Percentiles rank a stretch among this genome's conserved stretches.
Evolutionary conservation across 1,284 basidiomycete genomes (phyloP).

Genomic region (Tausonia pullulans): DNA sequence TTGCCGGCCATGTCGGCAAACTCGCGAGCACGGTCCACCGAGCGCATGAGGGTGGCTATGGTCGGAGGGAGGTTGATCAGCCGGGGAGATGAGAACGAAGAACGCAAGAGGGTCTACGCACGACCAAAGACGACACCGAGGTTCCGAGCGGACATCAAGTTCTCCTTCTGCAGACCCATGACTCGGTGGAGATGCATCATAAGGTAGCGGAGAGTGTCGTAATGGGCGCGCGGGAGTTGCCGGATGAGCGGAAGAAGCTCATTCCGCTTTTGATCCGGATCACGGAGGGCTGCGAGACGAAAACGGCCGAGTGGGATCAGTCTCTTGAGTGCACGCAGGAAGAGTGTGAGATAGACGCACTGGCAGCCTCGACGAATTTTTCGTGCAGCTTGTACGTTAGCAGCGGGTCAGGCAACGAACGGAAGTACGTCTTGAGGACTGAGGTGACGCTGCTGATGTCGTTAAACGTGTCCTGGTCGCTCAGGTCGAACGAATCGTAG

Average conservation of each 20-base stretch:
- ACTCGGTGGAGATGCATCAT: conserved; percentile 79
- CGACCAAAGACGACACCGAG: conserved; percentile 99
- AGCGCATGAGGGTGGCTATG: conserved; percentile 84
- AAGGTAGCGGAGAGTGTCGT: conserved; percentile 66
- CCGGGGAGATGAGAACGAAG: background rate
- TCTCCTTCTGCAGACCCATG: conserved; percentile 54
- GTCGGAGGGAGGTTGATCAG: background rate
- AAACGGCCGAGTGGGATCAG: background rate
- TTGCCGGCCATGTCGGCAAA: conserved; percentile 92
- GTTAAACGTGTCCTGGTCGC: conserved; percentile 74
- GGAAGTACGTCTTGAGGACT: conserved; percentile 94
- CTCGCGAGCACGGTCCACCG: conserved; percentile 71
- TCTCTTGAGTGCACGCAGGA: background rate
- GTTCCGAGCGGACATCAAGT: conserved; percentile 91
- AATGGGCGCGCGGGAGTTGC: conserved; percentile 75
- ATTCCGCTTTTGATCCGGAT: conserved; percentile 49
- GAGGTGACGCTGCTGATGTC: conserved; percentile 95
- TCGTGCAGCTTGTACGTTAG: conserved; percentile 87
- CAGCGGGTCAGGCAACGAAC: conserved; percentile 76
- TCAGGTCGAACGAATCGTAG: conserved; percentile 75
- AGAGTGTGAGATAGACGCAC: conserved; percentile 29
- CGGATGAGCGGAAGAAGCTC: conserved; percentile 59
- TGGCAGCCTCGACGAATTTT: conserved; percentile 65
- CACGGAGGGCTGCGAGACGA: conserved; percentile 43
- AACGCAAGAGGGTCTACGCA: conserved; percentile 41